These are phyloP conservation scores for Citeromyces nyonsensis DNA, from an alignment of 805 yeast genomes.

Conservation along the genomic window DNA sequence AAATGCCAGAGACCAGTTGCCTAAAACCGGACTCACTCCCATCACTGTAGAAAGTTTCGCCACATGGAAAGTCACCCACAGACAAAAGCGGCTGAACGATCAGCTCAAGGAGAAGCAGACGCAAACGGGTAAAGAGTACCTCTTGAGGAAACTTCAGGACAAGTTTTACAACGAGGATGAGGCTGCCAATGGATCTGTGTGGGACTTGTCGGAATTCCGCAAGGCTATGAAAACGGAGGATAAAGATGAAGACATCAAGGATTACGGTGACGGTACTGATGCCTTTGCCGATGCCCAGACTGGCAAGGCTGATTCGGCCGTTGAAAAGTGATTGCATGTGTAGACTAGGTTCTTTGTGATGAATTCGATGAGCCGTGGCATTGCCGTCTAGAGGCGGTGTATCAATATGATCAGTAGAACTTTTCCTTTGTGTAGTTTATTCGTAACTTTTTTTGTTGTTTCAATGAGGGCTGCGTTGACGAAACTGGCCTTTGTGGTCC, in stretches of 20 bases:
- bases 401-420: background rate
- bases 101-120: slow-evolving; percentile 27
- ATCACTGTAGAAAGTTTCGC: slow-evolving; percentile 70
- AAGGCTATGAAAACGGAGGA: slow-evolving; percentile 28
- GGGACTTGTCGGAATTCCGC: slow-evolving; percentile 45
- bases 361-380: too few species aligned
- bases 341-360: too few species aligned
- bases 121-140: slow-evolving; percentile 55
- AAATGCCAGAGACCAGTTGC: slow-evolving; percentile 77
- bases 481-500: too few species aligned
- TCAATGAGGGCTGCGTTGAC: too few species aligned
- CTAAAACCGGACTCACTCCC: slow-evolving; percentile 65
- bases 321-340: background rate
- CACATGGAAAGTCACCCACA: slow-evolving; percentile 69
- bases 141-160: slow-evolving; percentile 43
- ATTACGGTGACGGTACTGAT: slow-evolving; percentile 54
- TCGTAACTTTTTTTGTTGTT: too few species aligned
- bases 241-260: slow-evolving; percentile 35
- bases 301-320: background rate
- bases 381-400: too few species aligned
- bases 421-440: background rate
- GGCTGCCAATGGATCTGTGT: slow-evolving; percentile 27
- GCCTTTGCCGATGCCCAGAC: slow-evolving; percentile 17
- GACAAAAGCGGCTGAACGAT: slow-evolving; percentile 31
- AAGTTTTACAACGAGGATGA: slow-evolving; percentile 39